Conservation (phyloP, 768 basidiomycete genomes). For the Lactarius sanguifluus region DNA sequence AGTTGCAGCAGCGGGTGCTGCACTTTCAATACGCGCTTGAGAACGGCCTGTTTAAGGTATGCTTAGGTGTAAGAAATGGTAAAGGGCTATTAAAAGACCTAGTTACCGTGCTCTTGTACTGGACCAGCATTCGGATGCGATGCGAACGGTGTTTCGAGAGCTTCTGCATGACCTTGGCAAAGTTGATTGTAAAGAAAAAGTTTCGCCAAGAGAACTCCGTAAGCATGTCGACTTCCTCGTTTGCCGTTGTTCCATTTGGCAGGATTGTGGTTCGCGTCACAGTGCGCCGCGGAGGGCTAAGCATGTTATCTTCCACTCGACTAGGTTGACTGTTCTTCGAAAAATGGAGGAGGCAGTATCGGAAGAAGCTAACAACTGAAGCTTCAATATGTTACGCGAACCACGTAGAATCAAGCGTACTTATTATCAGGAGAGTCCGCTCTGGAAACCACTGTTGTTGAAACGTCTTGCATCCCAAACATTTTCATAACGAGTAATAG, state of each 20-base stretch:
- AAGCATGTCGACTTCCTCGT: slow-evolving; percentile 89
- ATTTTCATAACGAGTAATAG: slow-evolving; percentile 92
- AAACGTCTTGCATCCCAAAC: slow-evolving; percentile 95
- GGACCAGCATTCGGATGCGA: slow-evolving; percentile 92
- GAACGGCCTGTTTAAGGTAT: slow-evolving; percentile 63
- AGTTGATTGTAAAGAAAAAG: slow-evolving; percentile 96
- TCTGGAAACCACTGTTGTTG: slow-evolving; percentile 78
- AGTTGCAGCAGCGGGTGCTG: slow-evolving; percentile 93
- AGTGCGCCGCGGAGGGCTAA: slow-evolving; percentile 58
- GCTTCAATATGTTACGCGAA: slow-evolving; percentile 11
- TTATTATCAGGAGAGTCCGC: slow-evolving; percentile 87
- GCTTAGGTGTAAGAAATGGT: neutral
- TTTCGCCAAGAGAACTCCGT: slow-evolving; percentile 97
- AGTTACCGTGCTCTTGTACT: slow-evolving; percentile 95
- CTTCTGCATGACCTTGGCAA: slow-evolving; percentile 97
- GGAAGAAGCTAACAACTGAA: slow-evolving; percentile 71
- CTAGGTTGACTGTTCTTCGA: slow-evolving; percentile 60
- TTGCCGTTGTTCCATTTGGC: slow-evolving; percentile 71
- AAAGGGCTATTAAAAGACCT: neutral
- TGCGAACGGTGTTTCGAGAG: slow-evolving; percentile 93
- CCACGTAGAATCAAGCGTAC: slow-evolving; percentile 41
- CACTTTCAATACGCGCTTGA: slow-evolving; percentile 93
- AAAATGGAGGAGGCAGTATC: slow-evolving; percentile 81
- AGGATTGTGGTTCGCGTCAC: slow-evolving; percentile 55
- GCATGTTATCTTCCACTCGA: slow-evolving; percentile 65